phyloP scores from a whole-genome alignment of 768 basidiomycete genomes.

The Auriculariales sp. region DNA sequence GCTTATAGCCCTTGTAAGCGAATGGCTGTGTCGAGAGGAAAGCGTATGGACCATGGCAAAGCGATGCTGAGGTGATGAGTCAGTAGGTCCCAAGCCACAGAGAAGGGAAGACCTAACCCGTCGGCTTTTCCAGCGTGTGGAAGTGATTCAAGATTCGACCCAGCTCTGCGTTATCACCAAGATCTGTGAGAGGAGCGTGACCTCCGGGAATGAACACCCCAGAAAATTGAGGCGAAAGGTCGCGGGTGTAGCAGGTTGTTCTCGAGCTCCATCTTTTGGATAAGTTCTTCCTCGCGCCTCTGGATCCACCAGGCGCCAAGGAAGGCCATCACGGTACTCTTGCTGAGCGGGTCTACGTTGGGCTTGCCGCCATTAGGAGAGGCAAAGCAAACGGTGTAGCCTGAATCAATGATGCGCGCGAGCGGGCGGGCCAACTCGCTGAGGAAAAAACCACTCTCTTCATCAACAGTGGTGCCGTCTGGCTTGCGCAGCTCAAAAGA shows the following conservation, averaged over 20 bases:
- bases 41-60: conserved; percentile 15
- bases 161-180: conserved; percentile 14
- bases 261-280: conserved; percentile 10
- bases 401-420: conserved; percentile 13
- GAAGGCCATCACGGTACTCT: conserved; percentile 10
- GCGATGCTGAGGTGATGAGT: not conserved
- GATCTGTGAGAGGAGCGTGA: conserved; percentile 14
- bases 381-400: conserved; percentile 12
- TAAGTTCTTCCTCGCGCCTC: conserved; percentile 8
- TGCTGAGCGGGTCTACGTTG: conserved; percentile 13
- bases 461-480: conserved; percentile 2
- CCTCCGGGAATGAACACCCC: conserved; percentile 17
- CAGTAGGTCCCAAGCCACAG: not conserved
- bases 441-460: conserved; percentile 1
- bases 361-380: conserved; percentile 12
- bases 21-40: conserved; percentile 16
- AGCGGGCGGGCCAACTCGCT: conserved; percentile 15
- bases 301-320: conserved; percentile 12
- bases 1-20: conserved; percentile 16
- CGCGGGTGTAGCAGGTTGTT: conserved; percentile 12
- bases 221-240: conserved; percentile 12
- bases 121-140: conserved; percentile 13
- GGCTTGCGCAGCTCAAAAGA: not conserved
- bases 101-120: no score
- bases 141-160: conserved; percentile 14